Conservation (phyloP, 208 protist species). For the Leishmania mexicana region DNA sequence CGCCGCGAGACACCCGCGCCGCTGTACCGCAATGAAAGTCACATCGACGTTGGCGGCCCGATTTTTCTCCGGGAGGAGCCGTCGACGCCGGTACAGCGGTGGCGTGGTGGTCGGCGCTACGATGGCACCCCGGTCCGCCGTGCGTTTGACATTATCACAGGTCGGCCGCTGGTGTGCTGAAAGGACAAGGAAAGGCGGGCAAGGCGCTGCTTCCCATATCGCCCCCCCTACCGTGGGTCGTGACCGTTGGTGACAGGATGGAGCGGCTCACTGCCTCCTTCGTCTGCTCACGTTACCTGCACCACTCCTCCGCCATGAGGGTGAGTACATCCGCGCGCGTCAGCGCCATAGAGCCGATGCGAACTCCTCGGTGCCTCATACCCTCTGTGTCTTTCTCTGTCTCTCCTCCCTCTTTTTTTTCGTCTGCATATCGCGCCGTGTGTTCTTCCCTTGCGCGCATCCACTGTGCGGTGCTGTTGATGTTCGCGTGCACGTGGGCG, state of each 20-base stretch:
- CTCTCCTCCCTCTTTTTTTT: neutral
- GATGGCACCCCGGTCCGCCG: slow-evolving; percentile 34
- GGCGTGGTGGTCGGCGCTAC: slow-evolving; percentile 44
- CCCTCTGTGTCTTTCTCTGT: too few relatives aligned
- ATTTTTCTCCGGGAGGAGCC: neutral
- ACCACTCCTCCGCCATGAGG: neutral
- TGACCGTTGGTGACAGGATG: neutral
- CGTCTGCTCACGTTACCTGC: neutral
- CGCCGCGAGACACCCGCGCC: slow-evolving; percentile 12
- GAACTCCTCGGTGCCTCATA: neutral
- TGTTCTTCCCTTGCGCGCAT: neutral
- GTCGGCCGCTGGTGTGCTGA: slow-evolving; percentile 34
- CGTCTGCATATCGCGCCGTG: too few relatives aligned
- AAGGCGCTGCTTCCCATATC: neutral
- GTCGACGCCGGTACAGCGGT: slow-evolving; percentile 12
- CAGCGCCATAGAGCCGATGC: neutral
- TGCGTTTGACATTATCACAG: slow-evolving; percentile 74
- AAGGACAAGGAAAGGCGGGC: neutral
- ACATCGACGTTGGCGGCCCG: slow-evolving; percentile 29
- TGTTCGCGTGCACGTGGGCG: neutral
- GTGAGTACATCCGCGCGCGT: neutral
- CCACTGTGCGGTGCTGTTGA: neutral
- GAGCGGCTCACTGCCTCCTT: neutral
- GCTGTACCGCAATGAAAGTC: slow-evolving; percentile 54
- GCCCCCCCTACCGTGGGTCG: neutral